Percentiles rank a stretch among this genome's conserved stretches.
These are phyloP conservation scores for Ilex paraguariensis DNA, from an alignment of 305 asterid genomes.

Conservation along the genomic window DNA sequence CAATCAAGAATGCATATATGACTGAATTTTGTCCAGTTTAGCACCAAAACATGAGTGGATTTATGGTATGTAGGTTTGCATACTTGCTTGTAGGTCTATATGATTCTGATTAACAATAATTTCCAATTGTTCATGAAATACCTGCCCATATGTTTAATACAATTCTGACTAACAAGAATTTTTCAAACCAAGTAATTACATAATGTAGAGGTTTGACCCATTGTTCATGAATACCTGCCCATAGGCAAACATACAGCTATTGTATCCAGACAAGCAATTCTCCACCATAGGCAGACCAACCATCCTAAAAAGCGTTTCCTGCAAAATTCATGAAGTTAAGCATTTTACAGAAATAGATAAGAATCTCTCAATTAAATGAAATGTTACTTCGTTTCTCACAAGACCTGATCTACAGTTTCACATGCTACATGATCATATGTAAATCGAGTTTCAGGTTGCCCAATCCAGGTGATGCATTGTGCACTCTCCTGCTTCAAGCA, in stretches of 20 bases:
- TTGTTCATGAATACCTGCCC: slow-evolving; percentile 65
- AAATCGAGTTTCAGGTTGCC: slow-evolving; percentile 92
- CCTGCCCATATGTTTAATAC: too few species aligned
- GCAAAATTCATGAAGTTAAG: slow-evolving; percentile 16
- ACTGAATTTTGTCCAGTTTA: too few species aligned
- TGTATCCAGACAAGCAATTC: slow-evolving; percentile 95
- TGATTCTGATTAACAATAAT: too few species aligned
- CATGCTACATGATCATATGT: slow-evolving; percentile 96
- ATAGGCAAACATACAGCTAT: slow-evolving; percentile 98
- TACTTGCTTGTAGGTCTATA: too few species aligned
- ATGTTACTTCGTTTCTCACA: slow-evolving; percentile 1
- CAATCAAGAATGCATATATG: too few species aligned
- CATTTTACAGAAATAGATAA: slow-evolving; percentile 6
- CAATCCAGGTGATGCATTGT: slow-evolving; percentile 82
- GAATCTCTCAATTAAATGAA: slow-evolving; percentile 11
- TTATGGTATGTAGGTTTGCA: too few species aligned
- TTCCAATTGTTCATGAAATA: too few species aligned
- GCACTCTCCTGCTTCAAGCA: slow-evolving; percentile 95
- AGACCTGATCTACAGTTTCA: slow-evolving; percentile 86
- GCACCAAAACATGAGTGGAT: too few species aligned
- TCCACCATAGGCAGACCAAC: slow-evolving; percentile 99
- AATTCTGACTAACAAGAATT: too few species aligned
- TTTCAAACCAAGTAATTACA: too few species aligned
- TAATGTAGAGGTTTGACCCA: too few species aligned
- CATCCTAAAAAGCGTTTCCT: slow-evolving; percentile 93